Conservation (phyloP, 176 grass and related monocot genomes). For the Guadua angustifolia region DNA sequence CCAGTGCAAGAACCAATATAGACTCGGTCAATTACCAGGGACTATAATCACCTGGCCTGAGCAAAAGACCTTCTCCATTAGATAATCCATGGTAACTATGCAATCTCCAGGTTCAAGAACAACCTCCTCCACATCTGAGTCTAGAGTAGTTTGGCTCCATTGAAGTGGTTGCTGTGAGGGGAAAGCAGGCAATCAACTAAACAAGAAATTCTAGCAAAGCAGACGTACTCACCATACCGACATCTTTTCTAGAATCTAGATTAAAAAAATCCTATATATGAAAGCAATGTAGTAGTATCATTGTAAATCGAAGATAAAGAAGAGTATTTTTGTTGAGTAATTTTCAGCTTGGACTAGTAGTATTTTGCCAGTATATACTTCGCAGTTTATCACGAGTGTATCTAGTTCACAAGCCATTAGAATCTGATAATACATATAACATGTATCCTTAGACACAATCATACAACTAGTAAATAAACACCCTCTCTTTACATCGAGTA, state of each 20-base stretch:
- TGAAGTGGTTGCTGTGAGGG: conserved; percentile 46
- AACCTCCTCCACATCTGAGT: conserved; percentile 53
- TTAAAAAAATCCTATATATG: not conserved
- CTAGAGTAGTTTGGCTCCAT: conserved; percentile 57
- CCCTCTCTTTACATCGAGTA: not conserved
- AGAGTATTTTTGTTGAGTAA: not conserved
- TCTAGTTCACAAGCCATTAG: not conserved
- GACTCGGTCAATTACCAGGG: no score
- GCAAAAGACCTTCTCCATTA: conserved; percentile 96
- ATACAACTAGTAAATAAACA: not conserved
- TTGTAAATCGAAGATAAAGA: conserved; percentile 23
- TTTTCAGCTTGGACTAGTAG: not conserved
- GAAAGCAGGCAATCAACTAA: conserved; percentile 31
- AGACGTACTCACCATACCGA: not conserved
- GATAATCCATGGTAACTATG: conserved; percentile 87
- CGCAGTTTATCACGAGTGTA: not conserved
- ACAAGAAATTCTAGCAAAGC: conserved; percentile 6
- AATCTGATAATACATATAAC: not conserved
- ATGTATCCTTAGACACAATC: not conserved
- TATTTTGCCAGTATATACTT: not conserved
- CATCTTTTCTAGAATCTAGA: not conserved
- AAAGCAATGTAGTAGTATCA: not conserved
- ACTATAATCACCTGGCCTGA: no score
- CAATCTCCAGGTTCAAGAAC: conserved; percentile 67
- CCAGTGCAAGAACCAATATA: no score